phyloP scores from a whole-genome alignment of 805 yeast genomes.

The Kurtzmaniella cleridarum region DNA sequence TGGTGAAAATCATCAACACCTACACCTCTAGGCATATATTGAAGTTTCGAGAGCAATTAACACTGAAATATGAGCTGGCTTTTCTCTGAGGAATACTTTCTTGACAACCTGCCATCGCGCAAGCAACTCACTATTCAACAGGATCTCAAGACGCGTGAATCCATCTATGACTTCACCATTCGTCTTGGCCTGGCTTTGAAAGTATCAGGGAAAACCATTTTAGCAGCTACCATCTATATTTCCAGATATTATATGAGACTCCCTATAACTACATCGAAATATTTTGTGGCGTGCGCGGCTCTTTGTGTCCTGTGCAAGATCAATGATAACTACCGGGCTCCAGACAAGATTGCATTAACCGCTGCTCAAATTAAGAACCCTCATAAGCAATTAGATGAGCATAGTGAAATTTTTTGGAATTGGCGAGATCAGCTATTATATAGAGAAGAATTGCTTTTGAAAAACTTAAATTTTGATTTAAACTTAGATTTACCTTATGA shows the following conservation, averaged over 20 bases:
- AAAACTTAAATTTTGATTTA: constrained; percentile 35
- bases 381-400: constrained; percentile 29
- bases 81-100: constrained; percentile 29
- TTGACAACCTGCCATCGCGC: constrained; percentile 28
- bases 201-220: constrained; percentile 37
- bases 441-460: constrained; percentile 37
- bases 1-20: not conserved
- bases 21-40: not conserved
- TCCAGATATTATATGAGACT: constrained; percentile 36
- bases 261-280: constrained; percentile 39
- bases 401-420: constrained; percentile 36
- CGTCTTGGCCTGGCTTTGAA: constrained; percentile 31
- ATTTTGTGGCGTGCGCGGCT: constrained; percentile 41
- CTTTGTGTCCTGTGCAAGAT: constrained; percentile 38
- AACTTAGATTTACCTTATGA: constrained; percentile 35
- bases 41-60: not conserved
- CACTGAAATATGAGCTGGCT: constrained; percentile 23
- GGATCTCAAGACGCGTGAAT: constrained; percentile 33
- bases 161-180: constrained; percentile 34
- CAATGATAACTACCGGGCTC: constrained; percentile 37
- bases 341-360: constrained; percentile 37
- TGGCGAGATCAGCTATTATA: constrained; percentile 41
- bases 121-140: constrained; percentile 26
- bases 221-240: constrained; percentile 36
- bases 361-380: constrained; percentile 33